A percentile compares a stretch with the other conserved stretches of the same genome.
Conservation (phyloP, 257 asterid species). For the Lycium barbarum region DNA sequence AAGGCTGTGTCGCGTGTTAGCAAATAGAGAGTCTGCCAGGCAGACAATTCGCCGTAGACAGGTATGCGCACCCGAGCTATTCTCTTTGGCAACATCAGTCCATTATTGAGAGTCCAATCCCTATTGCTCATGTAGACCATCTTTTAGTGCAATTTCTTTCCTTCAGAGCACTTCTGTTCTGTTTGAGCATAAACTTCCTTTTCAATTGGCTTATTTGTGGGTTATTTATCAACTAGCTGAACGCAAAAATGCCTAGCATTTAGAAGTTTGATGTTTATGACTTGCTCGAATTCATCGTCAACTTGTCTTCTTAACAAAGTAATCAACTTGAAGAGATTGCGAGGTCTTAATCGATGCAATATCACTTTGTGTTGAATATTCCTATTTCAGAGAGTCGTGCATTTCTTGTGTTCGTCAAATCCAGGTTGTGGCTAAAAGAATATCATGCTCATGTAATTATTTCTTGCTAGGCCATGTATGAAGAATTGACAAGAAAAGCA, state of each 20-base stretch:
- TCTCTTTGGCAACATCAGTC: background rate
- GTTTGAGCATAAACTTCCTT: background rate
- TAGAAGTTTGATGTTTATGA: background rate
- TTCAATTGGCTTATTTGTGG: background rate
- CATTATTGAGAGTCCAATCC: background rate
- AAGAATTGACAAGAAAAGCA: constrained; percentile 56
- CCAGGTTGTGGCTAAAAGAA: background rate
- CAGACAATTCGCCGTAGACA: constrained; percentile 87
- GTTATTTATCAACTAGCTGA: background rate
- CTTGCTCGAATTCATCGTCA: background rate
- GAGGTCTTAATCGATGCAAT: background rate
- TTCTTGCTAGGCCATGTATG: constrained; percentile 55
- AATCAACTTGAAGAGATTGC: background rate
- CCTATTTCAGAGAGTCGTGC: background rate
- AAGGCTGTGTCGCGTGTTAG: constrained; percentile 63
- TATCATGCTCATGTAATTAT: background rate
- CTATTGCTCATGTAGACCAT: background rate
- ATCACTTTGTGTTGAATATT: background rate
- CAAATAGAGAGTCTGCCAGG: constrained; percentile 95
- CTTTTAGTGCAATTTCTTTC: background rate
- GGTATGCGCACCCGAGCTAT: constrained; percentile 43
- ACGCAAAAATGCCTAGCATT: background rate
- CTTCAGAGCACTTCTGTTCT: background rate
- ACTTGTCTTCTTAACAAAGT: background rate
- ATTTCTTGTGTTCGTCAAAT: background rate